These are phyloP conservation scores for Lichtheimia corymbifera DNA, from an alignment of 371 early-diverging fungal genomes.

Conservation along the genomic window DNA sequence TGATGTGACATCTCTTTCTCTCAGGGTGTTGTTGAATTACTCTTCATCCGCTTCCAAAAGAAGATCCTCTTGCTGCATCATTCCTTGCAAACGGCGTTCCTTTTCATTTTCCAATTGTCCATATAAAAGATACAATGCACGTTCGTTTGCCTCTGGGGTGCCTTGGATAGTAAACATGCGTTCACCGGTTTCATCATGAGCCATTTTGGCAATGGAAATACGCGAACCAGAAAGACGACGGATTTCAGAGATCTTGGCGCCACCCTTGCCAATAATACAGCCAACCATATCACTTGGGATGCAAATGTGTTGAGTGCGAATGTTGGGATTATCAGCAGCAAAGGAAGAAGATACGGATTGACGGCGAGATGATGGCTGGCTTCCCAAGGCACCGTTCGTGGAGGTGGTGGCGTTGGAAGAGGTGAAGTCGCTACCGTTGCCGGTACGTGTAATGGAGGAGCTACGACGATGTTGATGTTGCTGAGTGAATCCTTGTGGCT, in stretches of 20 bases:
- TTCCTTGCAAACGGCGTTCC: constrained; percentile 59
- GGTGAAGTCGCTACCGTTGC: constrained; percentile 49
- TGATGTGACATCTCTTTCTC: no score
- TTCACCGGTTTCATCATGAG: constrained; percentile 67
- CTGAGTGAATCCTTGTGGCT: constrained; percentile 14
- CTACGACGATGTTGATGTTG: constrained; percentile 27
- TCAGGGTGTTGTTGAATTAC: constrained; percentile 1
- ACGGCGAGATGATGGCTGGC: constrained; percentile 16
- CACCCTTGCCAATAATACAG: constrained; percentile 90
- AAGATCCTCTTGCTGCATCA: constrained; percentile 24
- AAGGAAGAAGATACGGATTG: constrained; percentile 12
- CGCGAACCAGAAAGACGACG: constrained; percentile 80
- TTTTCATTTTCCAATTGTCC: constrained; percentile 83
- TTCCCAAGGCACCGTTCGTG: neutral
- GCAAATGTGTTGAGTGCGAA: constrained; percentile 80
- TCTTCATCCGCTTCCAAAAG: constrained; percentile 32
- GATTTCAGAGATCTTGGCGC: constrained; percentile 86
- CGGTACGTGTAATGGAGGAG: constrained; percentile 60
- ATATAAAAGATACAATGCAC: constrained; percentile 81
- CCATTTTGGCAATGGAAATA: constrained; percentile 75
- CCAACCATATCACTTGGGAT: constrained; percentile 94
- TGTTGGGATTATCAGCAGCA: constrained; percentile 29
- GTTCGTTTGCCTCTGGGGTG: constrained; percentile 76
- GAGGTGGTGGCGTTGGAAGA: constrained; percentile 28
- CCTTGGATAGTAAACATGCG: constrained; percentile 86